Evolutionary conservation across 176 grass and related monocot genomes (phyloP).

Genomic region (Stipa capillata): DNA sequence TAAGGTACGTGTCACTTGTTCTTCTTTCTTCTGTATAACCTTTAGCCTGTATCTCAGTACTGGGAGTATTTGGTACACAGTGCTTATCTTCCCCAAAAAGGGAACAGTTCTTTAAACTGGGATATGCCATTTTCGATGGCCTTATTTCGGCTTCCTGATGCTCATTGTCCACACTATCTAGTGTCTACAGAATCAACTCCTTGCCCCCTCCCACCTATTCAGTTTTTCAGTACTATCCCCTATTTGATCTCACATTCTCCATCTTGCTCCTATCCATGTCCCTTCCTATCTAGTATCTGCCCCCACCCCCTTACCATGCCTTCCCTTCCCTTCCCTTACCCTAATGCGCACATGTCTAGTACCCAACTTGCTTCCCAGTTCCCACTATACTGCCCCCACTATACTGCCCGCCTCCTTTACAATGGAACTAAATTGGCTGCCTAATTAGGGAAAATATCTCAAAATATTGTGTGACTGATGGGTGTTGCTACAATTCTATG

Average conservation of each 20-base stretch:
- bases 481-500: constrained; percentile 25
- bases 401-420: background rate
- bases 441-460: constrained; percentile 3
- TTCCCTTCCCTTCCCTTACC: background rate
- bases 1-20: constrained; percentile 39
- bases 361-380: background rate
- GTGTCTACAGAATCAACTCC: no score
- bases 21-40: background rate
- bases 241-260: background rate
- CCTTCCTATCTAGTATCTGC: background rate
- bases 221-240: background rate
- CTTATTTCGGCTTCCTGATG: background rate
- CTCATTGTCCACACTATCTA: no score
- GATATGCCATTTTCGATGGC: background rate
- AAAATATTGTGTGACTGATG: constrained; percentile 3
- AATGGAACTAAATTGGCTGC: background rate
- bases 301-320: background rate
- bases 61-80: background rate
- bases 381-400: background rate
- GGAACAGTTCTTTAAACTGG: background rate
- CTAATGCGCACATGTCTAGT: background rate
- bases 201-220: background rate
- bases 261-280: background rate
- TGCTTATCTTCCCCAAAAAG: background rate
- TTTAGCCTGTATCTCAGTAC: background rate